A percentile compares a stretch with the other conserved stretches of the same genome.
These are phyloP conservation scores for Gracilaria vermiculophylla DNA, from an alignment of 23 red algal species.

Conservation along the genomic window DNA sequence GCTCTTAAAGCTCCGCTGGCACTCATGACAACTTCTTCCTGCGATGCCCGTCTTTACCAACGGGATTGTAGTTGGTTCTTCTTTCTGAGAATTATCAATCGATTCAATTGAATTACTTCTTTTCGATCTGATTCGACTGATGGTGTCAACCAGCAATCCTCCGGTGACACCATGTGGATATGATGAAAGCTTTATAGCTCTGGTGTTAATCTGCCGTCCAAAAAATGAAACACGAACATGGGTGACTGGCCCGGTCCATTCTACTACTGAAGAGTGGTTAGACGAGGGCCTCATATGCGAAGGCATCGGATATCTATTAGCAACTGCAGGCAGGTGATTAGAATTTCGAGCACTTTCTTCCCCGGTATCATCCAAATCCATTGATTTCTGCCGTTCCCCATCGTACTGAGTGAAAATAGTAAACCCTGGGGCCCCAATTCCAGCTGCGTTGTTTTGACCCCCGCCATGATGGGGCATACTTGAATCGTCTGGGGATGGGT, in stretches of 20 bases:
- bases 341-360: background rate
- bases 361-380: background rate
- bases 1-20: conserved; percentile 37
- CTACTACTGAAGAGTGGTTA: background rate
- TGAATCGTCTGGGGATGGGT: background rate
- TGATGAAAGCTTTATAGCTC: background rate
- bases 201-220: background rate
- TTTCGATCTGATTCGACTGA: background rate
- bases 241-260: conserved; percentile 24
- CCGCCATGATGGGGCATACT: background rate
- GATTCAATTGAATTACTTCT: background rate
- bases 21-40: conserved; percentile 34
- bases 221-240: background rate
- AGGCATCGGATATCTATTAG: background rate
- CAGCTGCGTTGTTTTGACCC: background rate
- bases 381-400: background rate
- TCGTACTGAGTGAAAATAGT: background rate
- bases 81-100: background rate
- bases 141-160: conserved; percentile 23
- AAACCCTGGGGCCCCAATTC: conserved; percentile 18
- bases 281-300: background rate
- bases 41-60: conserved; percentile 16
- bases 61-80: background rate
- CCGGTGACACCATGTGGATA: conserved; percentile 25
- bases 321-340: background rate